Percentiles rank a stretch among this genome's conserved stretches.
Evolutionary conservation across 148 eudicot genomes (phyloP).

Genomic region (Camellia granthamiana): DNA sequence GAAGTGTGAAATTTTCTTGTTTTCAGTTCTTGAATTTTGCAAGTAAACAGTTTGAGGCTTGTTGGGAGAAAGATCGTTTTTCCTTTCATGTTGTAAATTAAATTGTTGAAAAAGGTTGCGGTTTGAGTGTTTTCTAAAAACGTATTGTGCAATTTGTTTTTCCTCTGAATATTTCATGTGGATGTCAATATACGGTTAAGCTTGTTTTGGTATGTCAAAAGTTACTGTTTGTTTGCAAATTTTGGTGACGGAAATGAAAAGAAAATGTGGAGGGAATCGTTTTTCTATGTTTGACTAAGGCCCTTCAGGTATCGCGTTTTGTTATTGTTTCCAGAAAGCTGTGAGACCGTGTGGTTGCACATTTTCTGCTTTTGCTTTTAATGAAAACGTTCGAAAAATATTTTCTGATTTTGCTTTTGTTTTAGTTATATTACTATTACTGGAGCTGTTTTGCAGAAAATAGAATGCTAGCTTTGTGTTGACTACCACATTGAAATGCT

Average conservation of each 20-base stretch:
- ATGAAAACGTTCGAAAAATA: no score
- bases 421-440: no score
- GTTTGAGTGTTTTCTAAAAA: conserved; percentile 1
- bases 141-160: conserved; percentile 10
- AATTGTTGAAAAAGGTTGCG: neutral
- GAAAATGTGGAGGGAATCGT: neutral
- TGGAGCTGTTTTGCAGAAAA: no score
- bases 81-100: conserved; percentile 13
- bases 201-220: no score
- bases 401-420: no score
- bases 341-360: neutral
- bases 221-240: neutral
- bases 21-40: neutral
- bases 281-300: no score
- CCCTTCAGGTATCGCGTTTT: no score
- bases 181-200: no score
- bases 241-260: neutral
- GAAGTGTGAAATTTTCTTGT: conserved; percentile 21
- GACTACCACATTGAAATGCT: no score
- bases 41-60: neutral
- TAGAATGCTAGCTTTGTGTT: no score
- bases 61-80: conserved; percentile 14
- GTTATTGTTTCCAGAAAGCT: neutral
- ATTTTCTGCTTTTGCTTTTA: neutral
- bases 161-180: neutral